phyloP scores from a whole-genome alignment of 225 moss, liverwort and hornwort species.

The Anthoceros angustus region DNA sequence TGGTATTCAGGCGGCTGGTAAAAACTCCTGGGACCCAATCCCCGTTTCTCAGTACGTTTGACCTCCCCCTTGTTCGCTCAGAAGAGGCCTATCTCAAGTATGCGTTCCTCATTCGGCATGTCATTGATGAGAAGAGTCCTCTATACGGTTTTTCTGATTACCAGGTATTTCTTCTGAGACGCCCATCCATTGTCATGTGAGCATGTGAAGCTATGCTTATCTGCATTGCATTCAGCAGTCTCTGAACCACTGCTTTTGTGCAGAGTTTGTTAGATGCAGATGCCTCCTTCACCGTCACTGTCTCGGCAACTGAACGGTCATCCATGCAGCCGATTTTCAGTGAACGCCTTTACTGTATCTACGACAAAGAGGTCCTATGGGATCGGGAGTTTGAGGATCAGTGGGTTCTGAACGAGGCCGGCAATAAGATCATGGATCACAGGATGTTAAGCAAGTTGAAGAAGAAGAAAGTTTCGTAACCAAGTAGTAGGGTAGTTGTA shows the following conservation, averaged over 20 bases:
- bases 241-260: neutral
- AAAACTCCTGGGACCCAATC: slow-evolving; percentile 15
- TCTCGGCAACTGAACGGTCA: slow-evolving; percentile 35
- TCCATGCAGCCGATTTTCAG: slow-evolving; percentile 55
- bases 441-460: slow-evolving; percentile 26
- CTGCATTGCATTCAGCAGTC: neutral
- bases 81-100: slow-evolving; percentile 30
- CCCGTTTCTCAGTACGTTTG: slow-evolving; percentile 17
- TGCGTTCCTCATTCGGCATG: slow-evolving; percentile 42
- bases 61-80: slow-evolving; percentile 30
- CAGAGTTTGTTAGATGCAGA: slow-evolving; percentile 29
- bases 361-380: slow-evolving; percentile 49
- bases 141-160: slow-evolving; percentile 22
- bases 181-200: neutral
- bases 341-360: slow-evolving; percentile 35
- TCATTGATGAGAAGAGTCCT: slow-evolving; percentile 49
- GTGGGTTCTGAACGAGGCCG: slow-evolving; percentile 16
- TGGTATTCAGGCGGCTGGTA: slow-evolving; percentile 26
- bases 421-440: slow-evolving; percentile 38
- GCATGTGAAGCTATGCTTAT: neutral
- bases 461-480: neutral
- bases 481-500: neutral
- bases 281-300: slow-evolving; percentile 24
- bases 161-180: slow-evolving; percentile 17
- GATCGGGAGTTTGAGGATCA: slow-evolving; percentile 54